Conservation (phyloP, 2,329 filamentous ascomycete genomes). For the Hymenoscyphus linearis region DNA sequence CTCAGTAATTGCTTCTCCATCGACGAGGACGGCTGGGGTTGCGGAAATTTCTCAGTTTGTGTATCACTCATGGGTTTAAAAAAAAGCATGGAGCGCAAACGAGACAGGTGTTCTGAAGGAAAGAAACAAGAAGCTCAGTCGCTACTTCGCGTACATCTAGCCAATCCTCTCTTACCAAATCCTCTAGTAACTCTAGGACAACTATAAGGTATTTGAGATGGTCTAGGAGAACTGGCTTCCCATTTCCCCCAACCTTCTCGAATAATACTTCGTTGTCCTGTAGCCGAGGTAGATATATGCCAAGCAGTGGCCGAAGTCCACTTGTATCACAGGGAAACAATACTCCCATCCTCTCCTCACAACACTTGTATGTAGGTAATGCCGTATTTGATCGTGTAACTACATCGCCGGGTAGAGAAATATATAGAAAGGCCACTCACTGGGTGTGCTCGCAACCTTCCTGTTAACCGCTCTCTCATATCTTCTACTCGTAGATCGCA, state of each 20-base stretch:
- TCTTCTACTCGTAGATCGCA: constrained; percentile 69
- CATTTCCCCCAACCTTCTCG: no score
- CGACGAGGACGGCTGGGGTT: constrained; percentile 6
- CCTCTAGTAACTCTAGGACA: no score
- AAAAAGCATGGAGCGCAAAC: background rate
- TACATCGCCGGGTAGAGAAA: background rate
- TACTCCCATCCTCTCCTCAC: background rate
- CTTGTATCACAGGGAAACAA: background rate
- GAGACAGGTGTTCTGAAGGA: background rate
- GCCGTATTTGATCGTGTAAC: background rate
- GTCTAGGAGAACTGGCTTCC: no score
- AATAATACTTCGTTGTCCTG: no score
- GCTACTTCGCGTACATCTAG: no score
- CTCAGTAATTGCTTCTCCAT: constrained; percentile 46
- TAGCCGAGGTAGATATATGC: no score
- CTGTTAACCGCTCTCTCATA: constrained; percentile 56
- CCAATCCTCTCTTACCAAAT: no score
- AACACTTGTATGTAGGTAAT: background rate
- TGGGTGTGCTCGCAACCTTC: constrained; percentile 22
- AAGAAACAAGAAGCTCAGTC: no score
- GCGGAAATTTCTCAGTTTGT: constrained; percentile 25
- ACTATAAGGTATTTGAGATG: no score
- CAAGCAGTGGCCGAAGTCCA: no score
- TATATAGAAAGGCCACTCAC: constrained; percentile 21
- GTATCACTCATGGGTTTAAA: constrained; percentile 1